phyloP scores from a whole-genome alignment of 768 basidiomycete genomes.

The Antrodiella citrinella region DNA sequence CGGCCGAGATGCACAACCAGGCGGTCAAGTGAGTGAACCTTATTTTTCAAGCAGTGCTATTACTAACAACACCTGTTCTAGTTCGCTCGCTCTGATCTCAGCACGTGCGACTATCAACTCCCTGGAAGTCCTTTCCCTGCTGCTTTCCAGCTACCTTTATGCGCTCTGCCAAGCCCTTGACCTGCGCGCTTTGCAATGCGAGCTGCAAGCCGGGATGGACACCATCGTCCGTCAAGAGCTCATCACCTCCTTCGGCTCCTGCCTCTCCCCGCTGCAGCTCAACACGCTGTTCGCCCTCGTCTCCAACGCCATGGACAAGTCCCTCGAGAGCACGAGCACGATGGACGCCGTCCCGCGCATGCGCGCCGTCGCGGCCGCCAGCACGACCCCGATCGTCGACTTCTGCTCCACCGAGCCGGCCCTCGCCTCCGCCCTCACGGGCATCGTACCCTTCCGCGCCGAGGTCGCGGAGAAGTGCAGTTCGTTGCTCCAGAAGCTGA shows the following conservation, averaged over 20 bases:
- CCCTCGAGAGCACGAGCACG: slow-evolving; percentile 57
- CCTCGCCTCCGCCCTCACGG: slow-evolving; percentile 15
- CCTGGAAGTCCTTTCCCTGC: slow-evolving; percentile 67
- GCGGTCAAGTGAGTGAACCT: slow-evolving; percentile 64
- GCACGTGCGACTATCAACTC: slow-evolving; percentile 73
- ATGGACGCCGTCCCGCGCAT: slow-evolving; percentile 69
- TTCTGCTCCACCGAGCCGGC: slow-evolving; percentile 28
- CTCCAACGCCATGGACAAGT: slow-evolving; percentile 34
- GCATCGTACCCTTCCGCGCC: slow-evolving; percentile 47
- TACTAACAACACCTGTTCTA: slow-evolving; percentile 22
- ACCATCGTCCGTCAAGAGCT: slow-evolving; percentile 46
- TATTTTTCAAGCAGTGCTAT: not conserved
- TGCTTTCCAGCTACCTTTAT: slow-evolving; percentile 72
- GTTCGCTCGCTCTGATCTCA: slow-evolving; percentile 79
- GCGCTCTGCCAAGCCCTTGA: slow-evolving; percentile 81
- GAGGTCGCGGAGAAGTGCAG: slow-evolving; percentile 41
- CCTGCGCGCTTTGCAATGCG: slow-evolving; percentile 64
- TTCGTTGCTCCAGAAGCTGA: slow-evolving; percentile 37
- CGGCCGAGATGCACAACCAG: slow-evolving; percentile 90
- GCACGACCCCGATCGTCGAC: slow-evolving; percentile 57
- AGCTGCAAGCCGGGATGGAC: slow-evolving; percentile 46
- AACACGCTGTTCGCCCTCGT: slow-evolving; percentile 29
- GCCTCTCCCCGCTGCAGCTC: slow-evolving; percentile 29
- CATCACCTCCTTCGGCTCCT: slow-evolving; percentile 31
- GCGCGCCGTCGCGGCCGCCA: slow-evolving; percentile 59